Percentiles rank a stretch among this genome's conserved stretches.
phyloP scores from a whole-genome alignment of 2,329 filamentous ascomycete genomes.

The Esteya vermicola region DNA sequence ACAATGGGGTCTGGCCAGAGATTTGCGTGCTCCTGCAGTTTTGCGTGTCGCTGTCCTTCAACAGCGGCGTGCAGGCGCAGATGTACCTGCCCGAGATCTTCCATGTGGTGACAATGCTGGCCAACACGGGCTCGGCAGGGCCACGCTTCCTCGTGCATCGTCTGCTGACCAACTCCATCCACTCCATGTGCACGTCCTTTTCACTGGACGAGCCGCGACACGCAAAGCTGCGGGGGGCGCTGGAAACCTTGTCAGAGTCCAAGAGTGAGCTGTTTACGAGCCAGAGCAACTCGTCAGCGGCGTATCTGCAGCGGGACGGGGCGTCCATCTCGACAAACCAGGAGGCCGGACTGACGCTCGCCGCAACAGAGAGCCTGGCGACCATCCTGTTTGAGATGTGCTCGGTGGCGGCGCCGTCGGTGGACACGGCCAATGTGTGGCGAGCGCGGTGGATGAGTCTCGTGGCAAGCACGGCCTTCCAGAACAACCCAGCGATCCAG shows the following conservation, averaged over 20 bases:
- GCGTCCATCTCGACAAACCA: slow-evolving; percentile 39
- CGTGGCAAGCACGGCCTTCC: slow-evolving; percentile 58
- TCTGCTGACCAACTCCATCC: slow-evolving; percentile 51
- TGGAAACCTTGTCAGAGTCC: slow-evolving; percentile 46
- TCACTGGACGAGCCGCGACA: slow-evolving; percentile 43
- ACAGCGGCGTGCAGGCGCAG: slow-evolving; percentile 52
- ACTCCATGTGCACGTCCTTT: slow-evolving; percentile 54
- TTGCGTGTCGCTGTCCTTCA: slow-evolving; percentile 52
- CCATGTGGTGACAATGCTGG: slow-evolving; percentile 56
- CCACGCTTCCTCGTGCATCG: slow-evolving; percentile 46
- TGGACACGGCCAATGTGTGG: slow-evolving; percentile 54
- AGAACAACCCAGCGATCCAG: slow-evolving; percentile 59
- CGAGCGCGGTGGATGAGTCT: slow-evolving; percentile 61
- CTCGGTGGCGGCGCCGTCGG: slow-evolving; percentile 45
- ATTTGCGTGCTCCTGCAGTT: slow-evolving; percentile 54
- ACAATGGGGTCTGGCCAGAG: slow-evolving; percentile 56
- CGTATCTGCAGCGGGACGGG: slow-evolving; percentile 23
- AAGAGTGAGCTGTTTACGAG: slow-evolving; percentile 43
- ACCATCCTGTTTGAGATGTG: slow-evolving; percentile 50
- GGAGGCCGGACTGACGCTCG: slow-evolving; percentile 35
- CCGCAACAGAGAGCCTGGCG: slow-evolving; percentile 46
- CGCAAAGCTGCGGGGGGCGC: slow-evolving; percentile 37
- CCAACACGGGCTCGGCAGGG: slow-evolving; percentile 46
- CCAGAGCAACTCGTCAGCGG: slow-evolving; percentile 13
- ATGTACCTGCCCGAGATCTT: slow-evolving; percentile 56